Base-by-base conservation (phyloP, 176 grass and related monocot genomes). In the Raddia guianensis region DNA sequence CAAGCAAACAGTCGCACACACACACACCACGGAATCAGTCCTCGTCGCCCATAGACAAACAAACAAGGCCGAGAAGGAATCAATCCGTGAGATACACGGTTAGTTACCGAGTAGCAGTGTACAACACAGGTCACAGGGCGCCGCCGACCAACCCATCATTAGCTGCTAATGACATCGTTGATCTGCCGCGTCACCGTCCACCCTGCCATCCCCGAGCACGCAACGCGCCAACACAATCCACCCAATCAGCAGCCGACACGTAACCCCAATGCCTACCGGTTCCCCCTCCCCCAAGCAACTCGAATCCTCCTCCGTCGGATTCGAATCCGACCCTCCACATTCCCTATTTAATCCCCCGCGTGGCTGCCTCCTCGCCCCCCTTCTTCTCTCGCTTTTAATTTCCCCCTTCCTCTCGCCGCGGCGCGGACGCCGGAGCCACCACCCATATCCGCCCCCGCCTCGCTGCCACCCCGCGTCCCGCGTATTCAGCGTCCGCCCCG, bases 241-340 rank as follows among this genome's bases (percentile, higher is more conserved):
- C n/a, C 81, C 86, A 75, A 88, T 45, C 86, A 15, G 12, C 66
- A 4, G 0, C 14, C 0, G 70, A n/a, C 87, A 84, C 76, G 76
- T 64, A 77, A 60, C 45, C 68, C 37, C 37, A 40, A 40, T 0
- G 27, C 54, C 27, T 34, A 14, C 14, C 48, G 5, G 3, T 68
- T 55, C 51, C 72, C 72, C 6, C 61, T 1, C 34, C n/a, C 10
- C 4, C 3, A 82, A 62, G 73, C 54, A 75, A 75, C 68, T 6
- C 9, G 62, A 11, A 72, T 70, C 74, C 68, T 54, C 47, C 27
- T 43, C 60, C 32, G 59, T 49, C 44, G 5, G 53, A 80, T 88
- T 84, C 86, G 70, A 80, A 89, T 75, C 86, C 80, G 10, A 20
- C 47, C 11, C 42, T 9, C 34, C 32, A 0, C 27, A 2, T 20